A percentile compares a stretch with the other conserved stretches of the same genome.
phyloP scores from a whole-genome alignment of 768 basidiomycete species.

The Suillus sp. region DNA sequence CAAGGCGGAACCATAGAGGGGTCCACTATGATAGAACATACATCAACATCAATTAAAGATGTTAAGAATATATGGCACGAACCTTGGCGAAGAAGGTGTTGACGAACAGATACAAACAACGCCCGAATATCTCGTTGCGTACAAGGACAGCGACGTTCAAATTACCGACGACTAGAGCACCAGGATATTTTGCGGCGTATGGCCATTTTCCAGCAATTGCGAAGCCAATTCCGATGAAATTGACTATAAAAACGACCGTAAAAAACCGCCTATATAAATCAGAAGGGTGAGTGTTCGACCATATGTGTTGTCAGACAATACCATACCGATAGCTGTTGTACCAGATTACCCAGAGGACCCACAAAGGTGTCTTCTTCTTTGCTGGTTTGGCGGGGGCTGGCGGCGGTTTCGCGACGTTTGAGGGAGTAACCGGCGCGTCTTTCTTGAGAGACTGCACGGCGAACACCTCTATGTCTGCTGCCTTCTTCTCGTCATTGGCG shows the following conservation, averaged over 20 bases:
- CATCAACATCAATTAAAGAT: background rate
- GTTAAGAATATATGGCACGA: background rate
- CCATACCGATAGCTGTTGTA: conserved; percentile 76
- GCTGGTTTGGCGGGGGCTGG: conserved; percentile 39
- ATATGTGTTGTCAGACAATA: background rate
- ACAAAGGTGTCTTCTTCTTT: conserved; percentile 60
- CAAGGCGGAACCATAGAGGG: conserved; percentile 69
- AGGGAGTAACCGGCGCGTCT: conserved; percentile 39
- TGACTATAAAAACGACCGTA: conserved; percentile 58
- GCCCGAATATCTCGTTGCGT: conserved; percentile 82
- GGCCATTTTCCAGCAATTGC: conserved; percentile 66
- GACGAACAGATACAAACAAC: conserved; percentile 68
- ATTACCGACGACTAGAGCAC: conserved; percentile 76
- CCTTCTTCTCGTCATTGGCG: conserved; percentile 43
- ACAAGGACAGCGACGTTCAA: conserved; percentile 71
- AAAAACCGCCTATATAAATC: conserved; percentile 64
- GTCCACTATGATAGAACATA: conserved; percentile 53
- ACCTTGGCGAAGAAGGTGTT: conserved; percentile 80
- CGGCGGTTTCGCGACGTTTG: conserved; percentile 38
- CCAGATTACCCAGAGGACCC: conserved; percentile 68
- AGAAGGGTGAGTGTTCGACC: conserved; percentile 4
- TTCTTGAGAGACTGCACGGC: conserved; percentile 43
- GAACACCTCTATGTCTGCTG: conserved; percentile 31
- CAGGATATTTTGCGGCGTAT: conserved; percentile 65
- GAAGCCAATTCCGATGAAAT: conserved; percentile 59